Evolutionary conservation across 164 flowering plant genomes (phyloP), one percentile per base, ranked within the genome.

Genomic region (Stephania yunnanensis): DNA sequence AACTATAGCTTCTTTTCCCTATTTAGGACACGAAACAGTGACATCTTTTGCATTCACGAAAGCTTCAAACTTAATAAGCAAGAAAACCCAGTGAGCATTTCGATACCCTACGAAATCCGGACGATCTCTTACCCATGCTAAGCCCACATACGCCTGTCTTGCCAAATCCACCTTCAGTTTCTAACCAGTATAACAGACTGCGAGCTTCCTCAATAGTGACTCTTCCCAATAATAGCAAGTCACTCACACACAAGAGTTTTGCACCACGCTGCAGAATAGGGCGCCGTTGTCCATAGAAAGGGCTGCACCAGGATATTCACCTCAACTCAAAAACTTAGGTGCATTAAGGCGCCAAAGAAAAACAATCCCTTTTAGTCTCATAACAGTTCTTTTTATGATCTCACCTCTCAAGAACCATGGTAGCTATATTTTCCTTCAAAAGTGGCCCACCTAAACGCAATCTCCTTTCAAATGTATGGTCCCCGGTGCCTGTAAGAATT

Each of bases 361-460:
- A 53, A 52, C 22, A n/a, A 7, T 50, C 69, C 74, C 25, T 79
- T 17, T 53, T 72, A 63, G 48, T 71, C 46, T 68, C 50, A 69
- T 46, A 74, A 75, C 63, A 63, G 48, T 12, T 67, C 13, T 71
- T 25, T 36, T 36, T 6, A 36, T 13, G 46, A n/a, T 55, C 80
- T 78, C 65, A 93, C 99, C 99, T 93, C 86, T 95, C 98, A 71
- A 95, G 98, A 72, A 95, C 98, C 99, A 95, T 93, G 20, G 99
- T 95, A 75, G 98, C 98, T 78, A 95, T 89, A 75, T 93, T 95
- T 79, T 95, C 88, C 84, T 93, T 93, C 84, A 95, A 74, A 71
- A 95, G 79, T 67, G 99, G 99, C 29, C 90, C 93, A 73, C 99
- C 99, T 73, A 95, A 91, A 77, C 99, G 97, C 85, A 95, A 78